Evolutionary conservation across 306 rosid genomes (phyloP).

Genomic region (Mimosa pudica): DNA sequence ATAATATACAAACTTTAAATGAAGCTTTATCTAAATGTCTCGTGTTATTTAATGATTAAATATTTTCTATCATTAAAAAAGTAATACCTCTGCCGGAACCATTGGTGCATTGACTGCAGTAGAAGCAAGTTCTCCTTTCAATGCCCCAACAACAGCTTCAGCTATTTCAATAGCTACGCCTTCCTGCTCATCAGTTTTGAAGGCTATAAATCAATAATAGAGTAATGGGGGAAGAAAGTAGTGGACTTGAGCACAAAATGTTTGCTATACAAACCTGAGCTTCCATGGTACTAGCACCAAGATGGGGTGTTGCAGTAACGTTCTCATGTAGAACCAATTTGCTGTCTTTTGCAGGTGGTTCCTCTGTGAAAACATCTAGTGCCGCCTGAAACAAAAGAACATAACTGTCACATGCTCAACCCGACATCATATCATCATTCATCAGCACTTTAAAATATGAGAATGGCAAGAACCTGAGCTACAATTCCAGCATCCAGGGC

Average conservation of each 20-base stretch:
- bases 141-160: slow-evolving; percentile 95
- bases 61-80: background rate
- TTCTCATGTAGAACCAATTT: slow-evolving; percentile 79
- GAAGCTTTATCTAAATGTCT: background rate
- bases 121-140: slow-evolving; percentile 95
- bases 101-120: slow-evolving; percentile 99
- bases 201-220: slow-evolving; percentile 5
- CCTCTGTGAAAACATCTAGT: slow-evolving; percentile 90
- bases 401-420: background rate
- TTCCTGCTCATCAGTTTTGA: slow-evolving; percentile 63
- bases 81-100: slow-evolving; percentile 94
- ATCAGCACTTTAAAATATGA: slow-evolving; percentile 11
- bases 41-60: background rate
- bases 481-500: slow-evolving; percentile 90
- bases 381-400: slow-evolving; percentile 71
- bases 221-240: slow-evolving; percentile 12
- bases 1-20: background rate
- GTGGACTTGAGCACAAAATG: background rate
- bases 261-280: slow-evolving; percentile 68
- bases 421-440: background rate
- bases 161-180: slow-evolving; percentile 99
- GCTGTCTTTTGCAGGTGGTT: slow-evolving; percentile 80
- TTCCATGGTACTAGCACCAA: slow-evolving; percentile 97
- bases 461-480: slow-evolving; percentile 68
- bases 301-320: slow-evolving; percentile 95